phyloP scores from a whole-genome alignment of 1,139 yeast genomes.

The Scheffersomyces cryptocercus region DNA sequence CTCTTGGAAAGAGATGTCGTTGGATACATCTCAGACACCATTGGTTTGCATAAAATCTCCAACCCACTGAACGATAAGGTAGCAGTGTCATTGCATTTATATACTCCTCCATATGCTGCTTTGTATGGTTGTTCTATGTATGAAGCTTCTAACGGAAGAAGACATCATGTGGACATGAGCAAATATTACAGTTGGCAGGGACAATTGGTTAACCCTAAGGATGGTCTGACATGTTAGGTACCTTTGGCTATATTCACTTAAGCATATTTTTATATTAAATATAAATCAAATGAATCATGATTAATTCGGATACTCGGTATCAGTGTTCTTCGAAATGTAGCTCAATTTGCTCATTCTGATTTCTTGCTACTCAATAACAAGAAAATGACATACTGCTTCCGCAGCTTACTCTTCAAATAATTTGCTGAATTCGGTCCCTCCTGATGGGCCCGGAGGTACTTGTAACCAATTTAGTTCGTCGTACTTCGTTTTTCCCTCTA shows the following conservation, averaged over 20 bases:
- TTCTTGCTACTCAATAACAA: background rate
- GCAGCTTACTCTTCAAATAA: slow-evolving; percentile 26
- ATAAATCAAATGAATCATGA: background rate
- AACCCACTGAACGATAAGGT: slow-evolving; percentile 48
- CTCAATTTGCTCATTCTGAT: background rate
- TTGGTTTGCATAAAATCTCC: slow-evolving; percentile 67
- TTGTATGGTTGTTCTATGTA: slow-evolving; percentile 66
- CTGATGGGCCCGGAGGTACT: slow-evolving; percentile 60
- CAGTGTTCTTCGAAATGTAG: too few relatives aligned
- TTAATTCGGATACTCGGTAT: background rate
- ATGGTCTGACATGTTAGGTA: slow-evolving; percentile 33
- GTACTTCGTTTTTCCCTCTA: slow-evolving; percentile 63
- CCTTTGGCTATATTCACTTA: too few relatives aligned
- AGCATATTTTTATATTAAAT: too few relatives aligned
- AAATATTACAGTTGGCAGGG: slow-evolving; percentile 68
- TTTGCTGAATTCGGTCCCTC: slow-evolving; percentile 61
- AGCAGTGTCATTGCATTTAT: slow-evolving; percentile 73
- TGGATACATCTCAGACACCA: slow-evolving; percentile 65
- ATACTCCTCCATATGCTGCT: slow-evolving; percentile 79
- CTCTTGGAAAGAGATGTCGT: slow-evolving; percentile 47
- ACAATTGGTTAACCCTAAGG: slow-evolving; percentile 29
- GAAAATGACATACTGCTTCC: background rate
- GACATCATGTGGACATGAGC: slow-evolving; percentile 61
- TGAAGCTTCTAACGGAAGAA: slow-evolving; percentile 53
- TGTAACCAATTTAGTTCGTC: slow-evolving; percentile 76